Conservation (phyloP, 768 basidiomycete species). For the Sarcodon sp. region DNA sequence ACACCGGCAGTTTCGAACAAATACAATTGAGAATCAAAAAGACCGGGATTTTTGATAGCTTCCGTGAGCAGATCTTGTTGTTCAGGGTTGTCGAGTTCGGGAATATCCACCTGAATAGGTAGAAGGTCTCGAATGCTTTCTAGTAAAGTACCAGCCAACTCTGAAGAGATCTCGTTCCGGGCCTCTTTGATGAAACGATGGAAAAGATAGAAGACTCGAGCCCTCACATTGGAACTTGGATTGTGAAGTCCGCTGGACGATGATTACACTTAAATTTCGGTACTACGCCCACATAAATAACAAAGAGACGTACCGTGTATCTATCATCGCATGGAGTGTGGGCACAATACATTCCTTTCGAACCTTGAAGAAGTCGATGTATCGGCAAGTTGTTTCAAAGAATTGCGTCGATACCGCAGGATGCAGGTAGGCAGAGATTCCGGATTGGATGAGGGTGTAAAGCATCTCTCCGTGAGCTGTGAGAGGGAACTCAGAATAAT, state of each 20-base stretch:
- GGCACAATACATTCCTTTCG: constrained; percentile 82
- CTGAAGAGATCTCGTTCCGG: constrained; percentile 60
- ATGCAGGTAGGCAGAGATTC: constrained; percentile 74
- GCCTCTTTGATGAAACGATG: constrained; percentile 82
- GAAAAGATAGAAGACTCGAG: constrained; percentile 86
- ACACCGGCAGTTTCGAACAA: constrained; percentile 88
- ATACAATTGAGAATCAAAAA: constrained; percentile 87
- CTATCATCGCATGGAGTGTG: constrained; percentile 81
- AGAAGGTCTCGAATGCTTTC: constrained; percentile 69
- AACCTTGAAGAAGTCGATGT: constrained; percentile 93
- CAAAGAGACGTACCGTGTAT: constrained; percentile 45
- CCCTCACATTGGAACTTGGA: constrained; percentile 49
- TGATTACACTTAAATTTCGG: constrained; percentile 1
- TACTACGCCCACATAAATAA: neutral
- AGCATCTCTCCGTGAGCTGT: constrained; percentile 89
- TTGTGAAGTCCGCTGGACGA: constrained; percentile 73
- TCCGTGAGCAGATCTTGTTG: constrained; percentile 65
- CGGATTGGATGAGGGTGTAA: constrained; percentile 69
- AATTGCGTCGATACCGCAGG: constrained; percentile 78
- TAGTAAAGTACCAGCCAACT: constrained; percentile 60
- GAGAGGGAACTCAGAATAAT: constrained; percentile 73
- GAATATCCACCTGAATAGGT: constrained; percentile 59
- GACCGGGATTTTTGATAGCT: constrained; percentile 55
- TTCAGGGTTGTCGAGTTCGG: constrained; percentile 61
- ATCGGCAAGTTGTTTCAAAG: constrained; percentile 87